phyloP scores from a whole-genome alignment of 495 filamentous ascomycete genomes.

The Xylona heveae region DNA sequence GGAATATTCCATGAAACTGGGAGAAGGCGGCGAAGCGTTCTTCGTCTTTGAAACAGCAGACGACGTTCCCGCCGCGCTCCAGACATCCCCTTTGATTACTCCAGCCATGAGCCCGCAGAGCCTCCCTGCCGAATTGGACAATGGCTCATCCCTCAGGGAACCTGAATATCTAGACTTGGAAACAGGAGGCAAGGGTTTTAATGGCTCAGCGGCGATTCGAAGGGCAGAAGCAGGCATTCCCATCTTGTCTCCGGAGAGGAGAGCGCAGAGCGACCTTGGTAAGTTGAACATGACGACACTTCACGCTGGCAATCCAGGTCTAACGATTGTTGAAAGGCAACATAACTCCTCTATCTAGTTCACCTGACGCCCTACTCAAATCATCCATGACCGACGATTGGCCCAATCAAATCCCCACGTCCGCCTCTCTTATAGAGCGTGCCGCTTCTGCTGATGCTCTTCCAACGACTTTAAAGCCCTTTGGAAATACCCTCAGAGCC shows the following conservation, averaged over 20 bases:
- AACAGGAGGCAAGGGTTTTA: slow-evolving; percentile 3
- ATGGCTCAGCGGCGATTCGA: slow-evolving; percentile 8
- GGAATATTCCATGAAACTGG: slow-evolving; percentile 93
- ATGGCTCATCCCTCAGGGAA: slow-evolving; percentile 43
- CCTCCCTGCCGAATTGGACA: slow-evolving; percentile 27
- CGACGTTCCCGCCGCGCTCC: slow-evolving; percentile 67
- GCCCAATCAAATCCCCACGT: no score
- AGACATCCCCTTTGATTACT: slow-evolving; percentile 84
- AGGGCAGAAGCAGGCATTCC: slow-evolving; percentile 10
- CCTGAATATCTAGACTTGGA: slow-evolving; percentile 55
- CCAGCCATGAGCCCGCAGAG: slow-evolving; percentile 60
- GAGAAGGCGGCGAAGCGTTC: slow-evolving; percentile 93
- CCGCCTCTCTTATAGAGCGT: slow-evolving; percentile 6
- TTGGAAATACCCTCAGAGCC: slow-evolving; percentile 1
- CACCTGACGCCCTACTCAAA: slow-evolving; percentile 19
- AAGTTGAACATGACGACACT: slow-evolving; percentile 8
- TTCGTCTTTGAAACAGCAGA: slow-evolving; percentile 94
- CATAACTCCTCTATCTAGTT: slow-evolving; percentile 40
- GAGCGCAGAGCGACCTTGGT: slow-evolving; percentile 31
- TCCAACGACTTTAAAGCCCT: slow-evolving; percentile 6
- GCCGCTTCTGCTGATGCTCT: slow-evolving; percentile 9
- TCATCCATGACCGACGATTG: slow-evolving; percentile 11
- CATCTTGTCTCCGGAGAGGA: slow-evolving; percentile 8
- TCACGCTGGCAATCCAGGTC: slow-evolving; percentile 1
- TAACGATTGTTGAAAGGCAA: slow-evolving; percentile 23